A percentile compares a stretch with the other conserved stretches of the same genome.
phyloP scores from a whole-genome alignment of 176 grass and related monocot species.

The Secale cereale region DNA sequence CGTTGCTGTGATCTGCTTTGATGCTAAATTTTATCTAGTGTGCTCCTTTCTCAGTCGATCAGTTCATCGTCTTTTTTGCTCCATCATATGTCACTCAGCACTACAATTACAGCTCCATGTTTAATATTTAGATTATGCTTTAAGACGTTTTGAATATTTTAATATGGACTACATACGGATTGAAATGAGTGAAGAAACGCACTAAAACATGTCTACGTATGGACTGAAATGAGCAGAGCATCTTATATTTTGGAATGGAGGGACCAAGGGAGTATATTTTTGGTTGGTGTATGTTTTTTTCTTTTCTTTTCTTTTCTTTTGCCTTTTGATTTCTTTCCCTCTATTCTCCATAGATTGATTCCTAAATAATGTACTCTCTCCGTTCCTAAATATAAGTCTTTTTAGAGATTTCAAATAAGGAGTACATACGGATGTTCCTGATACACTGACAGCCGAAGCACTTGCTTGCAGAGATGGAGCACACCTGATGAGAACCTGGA shows the following conservation, averaged over 20 bases:
- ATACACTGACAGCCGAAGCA: background rate
- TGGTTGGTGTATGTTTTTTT: background rate
- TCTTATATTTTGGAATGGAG: too few species aligned
- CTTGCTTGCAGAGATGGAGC: background rate
- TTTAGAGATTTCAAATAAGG: too few species aligned
- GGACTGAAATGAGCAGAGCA: too few species aligned
- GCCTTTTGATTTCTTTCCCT: background rate
- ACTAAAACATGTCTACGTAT: too few species aligned
- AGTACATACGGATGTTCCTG: background rate
- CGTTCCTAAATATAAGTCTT: too few species aligned
- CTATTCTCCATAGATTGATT: background rate
- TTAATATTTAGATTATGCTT: background rate
- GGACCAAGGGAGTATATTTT: background rate
- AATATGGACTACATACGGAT: too few species aligned
- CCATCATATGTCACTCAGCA: background rate
- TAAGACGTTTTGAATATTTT: too few species aligned
- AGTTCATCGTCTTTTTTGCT: background rate
- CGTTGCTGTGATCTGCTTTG: background rate
- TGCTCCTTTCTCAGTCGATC: background rate
- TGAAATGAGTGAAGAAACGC: too few species aligned
- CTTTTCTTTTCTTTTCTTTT: too few species aligned
- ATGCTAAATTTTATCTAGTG: background rate
- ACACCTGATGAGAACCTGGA: background rate
- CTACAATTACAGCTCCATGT: background rate
- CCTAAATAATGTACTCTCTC: background rate